phyloP scores from a whole-genome alignment of 2,329 filamentous ascomycete genomes.

The Pseudodiploospora longispora region DNA sequence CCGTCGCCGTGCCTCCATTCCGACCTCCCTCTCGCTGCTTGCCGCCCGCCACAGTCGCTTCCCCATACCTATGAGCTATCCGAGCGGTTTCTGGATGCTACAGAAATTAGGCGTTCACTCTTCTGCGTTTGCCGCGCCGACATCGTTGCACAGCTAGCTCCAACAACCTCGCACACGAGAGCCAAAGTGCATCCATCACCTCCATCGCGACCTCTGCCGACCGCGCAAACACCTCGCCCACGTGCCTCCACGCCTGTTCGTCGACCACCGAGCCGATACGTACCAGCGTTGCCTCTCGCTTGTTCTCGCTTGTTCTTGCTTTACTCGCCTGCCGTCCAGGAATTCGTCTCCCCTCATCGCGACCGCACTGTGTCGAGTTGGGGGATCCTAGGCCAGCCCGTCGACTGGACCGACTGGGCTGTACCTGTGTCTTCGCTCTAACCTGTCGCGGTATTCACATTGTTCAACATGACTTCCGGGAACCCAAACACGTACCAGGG shows the following conservation, averaged over 20 bases:
- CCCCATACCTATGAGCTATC: conserved; percentile 8
- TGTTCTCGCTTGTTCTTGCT: background rate
- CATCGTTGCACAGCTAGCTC: no score
- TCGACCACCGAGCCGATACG: no score
- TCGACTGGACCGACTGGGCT: conserved; percentile 4
- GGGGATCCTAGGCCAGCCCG: conserved; percentile 1
- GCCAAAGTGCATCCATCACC: no score
- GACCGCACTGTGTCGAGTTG: background rate
- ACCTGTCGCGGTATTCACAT: background rate
- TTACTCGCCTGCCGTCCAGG: background rate
- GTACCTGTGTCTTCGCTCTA: background rate
- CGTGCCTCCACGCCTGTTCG: no score
- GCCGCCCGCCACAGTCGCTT: conserved; percentile 1
- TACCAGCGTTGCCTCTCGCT: background rate
- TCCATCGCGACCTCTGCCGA: conserved; percentile 1
- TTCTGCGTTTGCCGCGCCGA: background rate
- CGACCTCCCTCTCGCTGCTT: no score
- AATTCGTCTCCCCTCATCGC: background rate
- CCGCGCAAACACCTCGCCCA: background rate
- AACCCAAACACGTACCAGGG: conserved; percentile 24
- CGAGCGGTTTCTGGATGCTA: conserved; percentile 7
- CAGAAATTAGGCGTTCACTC: background rate
- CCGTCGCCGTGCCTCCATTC: background rate
- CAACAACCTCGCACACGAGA: no score
- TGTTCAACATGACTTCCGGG: conserved; percentile 26